A percentile compares a stretch with the other conserved stretches of the same genome.
Evolutionary conservation across 306 rosid genomes (phyloP).

Genomic region (Sicyos baderoa): DNA sequence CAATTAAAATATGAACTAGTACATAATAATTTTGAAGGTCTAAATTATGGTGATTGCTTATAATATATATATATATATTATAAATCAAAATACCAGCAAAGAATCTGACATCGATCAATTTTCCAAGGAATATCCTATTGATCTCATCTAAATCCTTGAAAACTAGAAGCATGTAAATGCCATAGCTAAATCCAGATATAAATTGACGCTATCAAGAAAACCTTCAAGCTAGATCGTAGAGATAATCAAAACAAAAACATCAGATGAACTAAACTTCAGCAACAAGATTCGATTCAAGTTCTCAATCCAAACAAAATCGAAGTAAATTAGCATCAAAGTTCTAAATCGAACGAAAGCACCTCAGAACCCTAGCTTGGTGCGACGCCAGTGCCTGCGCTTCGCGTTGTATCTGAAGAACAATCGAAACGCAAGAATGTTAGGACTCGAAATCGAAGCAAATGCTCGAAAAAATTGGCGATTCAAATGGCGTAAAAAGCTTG

Average conservation of each 20-base stretch:
- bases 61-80: too few relatives aligned
- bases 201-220: not conserved
- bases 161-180: not conserved
- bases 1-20: too few relatives aligned
- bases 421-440: constrained; percentile 1
- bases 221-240: not conserved
- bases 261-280: not conserved
- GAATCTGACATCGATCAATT: not conserved
- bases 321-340: not conserved
- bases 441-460: not conserved
- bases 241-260: not conserved
- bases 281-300: not conserved
- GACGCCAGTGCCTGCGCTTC: too few relatives aligned
- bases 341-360: not conserved
- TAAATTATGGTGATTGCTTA: too few relatives aligned
- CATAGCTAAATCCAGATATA: not conserved
- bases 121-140: not conserved
- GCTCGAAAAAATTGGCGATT: not conserved
- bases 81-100: too few relatives aligned
- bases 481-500: not conserved
- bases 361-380: too few relatives aligned
- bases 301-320: not conserved
- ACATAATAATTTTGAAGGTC: too few relatives aligned
- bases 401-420: constrained; percentile 32
- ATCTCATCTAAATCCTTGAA: not conserved